These are phyloP conservation scores for Exserohilum turcica DNA, from an alignment of 2,329 filamentous ascomycete species.

Conservation along the genomic window DNA sequence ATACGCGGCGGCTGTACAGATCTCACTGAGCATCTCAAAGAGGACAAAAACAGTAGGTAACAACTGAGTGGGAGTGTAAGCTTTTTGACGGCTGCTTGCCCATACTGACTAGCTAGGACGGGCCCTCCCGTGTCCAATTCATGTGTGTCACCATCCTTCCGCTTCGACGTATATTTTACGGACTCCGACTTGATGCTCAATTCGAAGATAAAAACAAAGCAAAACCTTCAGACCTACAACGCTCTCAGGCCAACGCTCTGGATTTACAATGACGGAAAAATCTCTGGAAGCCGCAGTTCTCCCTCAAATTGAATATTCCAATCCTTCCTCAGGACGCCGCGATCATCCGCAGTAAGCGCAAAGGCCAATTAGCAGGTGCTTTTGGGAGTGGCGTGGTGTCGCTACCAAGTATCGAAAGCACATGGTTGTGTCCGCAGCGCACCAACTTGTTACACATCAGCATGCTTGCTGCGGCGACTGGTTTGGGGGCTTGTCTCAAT, in stretches of 20 bases:
- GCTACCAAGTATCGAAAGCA: slow-evolving; percentile 2
- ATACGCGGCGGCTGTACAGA: slow-evolving; percentile 49
- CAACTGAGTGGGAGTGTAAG: slow-evolving; percentile 36
- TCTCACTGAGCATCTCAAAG: slow-evolving; percentile 39
- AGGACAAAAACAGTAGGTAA: slow-evolving; percentile 42
- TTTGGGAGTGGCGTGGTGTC: neutral
- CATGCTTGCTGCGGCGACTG: neutral
- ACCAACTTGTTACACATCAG: slow-evolving; percentile 4
- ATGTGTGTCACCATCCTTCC: slow-evolving; percentile 47
- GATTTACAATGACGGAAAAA: neutral
- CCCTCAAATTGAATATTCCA: neutral
- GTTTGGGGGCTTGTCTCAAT: slow-evolving; percentile 13
- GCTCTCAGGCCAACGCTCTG: neutral
- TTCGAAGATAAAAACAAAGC: neutral
- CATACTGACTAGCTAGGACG: slow-evolving; percentile 40
- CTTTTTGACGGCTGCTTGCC: slow-evolving; percentile 19
- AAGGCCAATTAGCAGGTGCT: slow-evolving; percentile 1
- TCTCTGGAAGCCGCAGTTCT: neutral
- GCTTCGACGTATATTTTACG: slow-evolving; percentile 32
- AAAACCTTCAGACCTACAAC: neutral
- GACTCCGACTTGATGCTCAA: slow-evolving; percentile 26
- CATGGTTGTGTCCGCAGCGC: slow-evolving; percentile 4
- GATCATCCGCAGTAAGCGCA: neutral
- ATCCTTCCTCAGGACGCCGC: neutral
- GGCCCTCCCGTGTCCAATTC: slow-evolving; percentile 44